phyloP scores from a whole-genome alignment of 2,329 filamentous ascomycete species.

The Fusarium stilboides region DNA sequence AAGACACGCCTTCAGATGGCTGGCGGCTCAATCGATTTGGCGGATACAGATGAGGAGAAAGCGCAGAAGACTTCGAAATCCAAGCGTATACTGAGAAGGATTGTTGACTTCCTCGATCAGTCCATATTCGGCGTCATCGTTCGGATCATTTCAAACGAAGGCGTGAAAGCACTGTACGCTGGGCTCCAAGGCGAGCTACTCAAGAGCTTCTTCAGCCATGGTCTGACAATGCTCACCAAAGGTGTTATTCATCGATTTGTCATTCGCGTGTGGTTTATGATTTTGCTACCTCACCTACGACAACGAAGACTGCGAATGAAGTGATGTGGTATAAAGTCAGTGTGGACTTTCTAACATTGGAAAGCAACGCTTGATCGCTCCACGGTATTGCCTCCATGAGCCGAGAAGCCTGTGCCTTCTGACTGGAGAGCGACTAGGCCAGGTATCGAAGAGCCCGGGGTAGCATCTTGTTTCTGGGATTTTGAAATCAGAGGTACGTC shows the following conservation, averaged over 20 bases:
- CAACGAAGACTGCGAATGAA: slow-evolving; percentile 42
- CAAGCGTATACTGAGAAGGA: slow-evolving; percentile 25
- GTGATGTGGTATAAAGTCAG: slow-evolving; percentile 17
- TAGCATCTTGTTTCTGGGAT: slow-evolving; percentile 57
- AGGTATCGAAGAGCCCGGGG: slow-evolving; percentile 72
- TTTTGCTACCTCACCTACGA: slow-evolving; percentile 49
- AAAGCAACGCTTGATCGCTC: slow-evolving; percentile 85
- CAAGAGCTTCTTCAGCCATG: slow-evolving; percentile 88
- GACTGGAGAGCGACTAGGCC: slow-evolving; percentile 85
- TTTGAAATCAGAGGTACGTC: slow-evolving; percentile 79
- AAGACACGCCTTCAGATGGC: slow-evolving; percentile 83
- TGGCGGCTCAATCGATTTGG: slow-evolving; percentile 46
- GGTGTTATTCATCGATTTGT: slow-evolving; percentile 81
- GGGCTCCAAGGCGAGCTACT: slow-evolving; percentile 83
- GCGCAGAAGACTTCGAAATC: slow-evolving; percentile 1
- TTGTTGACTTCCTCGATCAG: slow-evolving; percentile 50
- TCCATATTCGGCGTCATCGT: slow-evolving; percentile 77
- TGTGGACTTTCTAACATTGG: slow-evolving; percentile 73
- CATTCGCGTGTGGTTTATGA: slow-evolving; percentile 78
- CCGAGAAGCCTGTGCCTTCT: slow-evolving; percentile 94
- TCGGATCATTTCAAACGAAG: slow-evolving; percentile 74
- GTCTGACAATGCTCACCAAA: slow-evolving; percentile 89
- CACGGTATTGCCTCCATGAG: slow-evolving; percentile 86
- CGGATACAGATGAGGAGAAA: slow-evolving; percentile 22
- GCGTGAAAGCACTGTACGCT: slow-evolving; percentile 78